These are phyloP conservation scores for Lophium mytilinum DNA, from an alignment of 495 filamentous ascomycete species.

Conservation along the genomic window DNA sequence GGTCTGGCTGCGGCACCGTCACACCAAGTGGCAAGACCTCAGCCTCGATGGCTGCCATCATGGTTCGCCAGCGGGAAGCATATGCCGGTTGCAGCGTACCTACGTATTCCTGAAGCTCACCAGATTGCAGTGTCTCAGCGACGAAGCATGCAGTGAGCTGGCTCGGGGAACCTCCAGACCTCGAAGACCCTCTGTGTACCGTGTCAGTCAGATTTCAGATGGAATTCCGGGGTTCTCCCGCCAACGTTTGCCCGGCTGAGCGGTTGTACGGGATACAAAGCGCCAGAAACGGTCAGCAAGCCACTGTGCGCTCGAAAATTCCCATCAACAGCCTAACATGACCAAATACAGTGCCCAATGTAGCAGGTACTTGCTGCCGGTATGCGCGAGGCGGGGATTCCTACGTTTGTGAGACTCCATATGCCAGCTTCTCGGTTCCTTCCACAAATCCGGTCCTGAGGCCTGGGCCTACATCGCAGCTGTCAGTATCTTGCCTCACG, in stretches of 20 bases:
- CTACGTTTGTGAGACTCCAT: slow-evolving; percentile 59
- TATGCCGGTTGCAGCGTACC: slow-evolving; percentile 45
- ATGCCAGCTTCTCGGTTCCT: slow-evolving; percentile 55
- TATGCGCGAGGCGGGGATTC: not conserved
- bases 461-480: slow-evolving; percentile 45
- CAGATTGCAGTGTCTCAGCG: slow-evolving; percentile 47
- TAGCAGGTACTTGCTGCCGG: not conserved
- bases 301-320: not conserved
- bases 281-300: not conserved
- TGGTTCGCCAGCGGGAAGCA: slow-evolving; percentile 43
- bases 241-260: too few relatives aligned
- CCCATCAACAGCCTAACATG: not conserved
- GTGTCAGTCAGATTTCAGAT: not conserved
- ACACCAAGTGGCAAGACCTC: slow-evolving; percentile 56
- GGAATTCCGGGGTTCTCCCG: not conserved
- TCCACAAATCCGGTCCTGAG: slow-evolving; percentile 78
- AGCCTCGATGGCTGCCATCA: slow-evolving; percentile 47
- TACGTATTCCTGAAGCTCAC: slow-evolving; percentile 42
- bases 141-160: slow-evolving; percentile 63
- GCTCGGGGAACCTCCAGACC: slow-evolving; percentile 69
- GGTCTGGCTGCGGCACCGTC: slow-evolving; percentile 33
- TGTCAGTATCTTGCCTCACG: too few relatives aligned
- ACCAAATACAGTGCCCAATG: too few relatives aligned
- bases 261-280: too few relatives aligned
- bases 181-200: slow-evolving; percentile 50